Percentiles rank a stretch among this genome's conserved stretches.
Conservation (phyloP, 495 filamentous ascomycete genomes). For the Annulohypoxylon maeteangense region DNA sequence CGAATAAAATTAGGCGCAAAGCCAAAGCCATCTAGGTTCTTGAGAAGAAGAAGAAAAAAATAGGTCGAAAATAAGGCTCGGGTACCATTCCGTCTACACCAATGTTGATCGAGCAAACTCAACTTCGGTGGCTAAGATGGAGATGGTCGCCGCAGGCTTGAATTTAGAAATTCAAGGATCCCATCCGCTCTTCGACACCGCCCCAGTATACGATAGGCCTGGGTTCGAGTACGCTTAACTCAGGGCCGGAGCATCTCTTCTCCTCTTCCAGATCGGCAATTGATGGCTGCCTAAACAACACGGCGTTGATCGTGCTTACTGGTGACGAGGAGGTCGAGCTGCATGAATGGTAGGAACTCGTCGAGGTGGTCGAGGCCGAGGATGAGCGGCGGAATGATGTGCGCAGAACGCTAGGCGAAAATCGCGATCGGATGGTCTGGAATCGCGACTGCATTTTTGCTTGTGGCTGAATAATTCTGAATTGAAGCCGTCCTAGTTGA, state of each 20-base stretch:
- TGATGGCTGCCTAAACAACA: slow-evolving; percentile 60
- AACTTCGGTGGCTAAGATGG: background rate
- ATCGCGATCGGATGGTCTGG: slow-evolving; percentile 60
- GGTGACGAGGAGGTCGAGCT: slow-evolving; percentile 55
- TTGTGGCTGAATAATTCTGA: background rate
- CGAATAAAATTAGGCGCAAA: slow-evolving; percentile 33
- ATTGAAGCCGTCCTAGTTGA: background rate
- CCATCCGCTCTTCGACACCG: slow-evolving; percentile 65
- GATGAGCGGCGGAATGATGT: slow-evolving; percentile 62
- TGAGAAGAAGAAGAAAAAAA: background rate
- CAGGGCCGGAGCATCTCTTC: slow-evolving; percentile 55
- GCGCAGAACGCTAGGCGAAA: slow-evolving; percentile 58
- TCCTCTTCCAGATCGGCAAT: slow-evolving; percentile 60
- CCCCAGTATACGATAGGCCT: slow-evolving; percentile 65
- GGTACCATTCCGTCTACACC: background rate
- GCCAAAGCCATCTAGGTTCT: slow-evolving; percentile 23
- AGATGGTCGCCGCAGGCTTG: background rate
- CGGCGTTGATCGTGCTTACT: slow-evolving; percentile 61
- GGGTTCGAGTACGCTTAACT: slow-evolving; percentile 64
- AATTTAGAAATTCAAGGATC: slow-evolving; percentile 42
- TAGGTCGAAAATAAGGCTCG: slow-evolving; percentile 1
- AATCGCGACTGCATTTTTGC: slow-evolving; percentile 61
- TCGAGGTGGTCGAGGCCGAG: slow-evolving; percentile 53
- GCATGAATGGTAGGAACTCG: slow-evolving; percentile 54
- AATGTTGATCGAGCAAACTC: background rate